Evolutionary conservation across 176 grass and related monocot species (phyloP).

Genomic region (Phragmites australis): DNA sequence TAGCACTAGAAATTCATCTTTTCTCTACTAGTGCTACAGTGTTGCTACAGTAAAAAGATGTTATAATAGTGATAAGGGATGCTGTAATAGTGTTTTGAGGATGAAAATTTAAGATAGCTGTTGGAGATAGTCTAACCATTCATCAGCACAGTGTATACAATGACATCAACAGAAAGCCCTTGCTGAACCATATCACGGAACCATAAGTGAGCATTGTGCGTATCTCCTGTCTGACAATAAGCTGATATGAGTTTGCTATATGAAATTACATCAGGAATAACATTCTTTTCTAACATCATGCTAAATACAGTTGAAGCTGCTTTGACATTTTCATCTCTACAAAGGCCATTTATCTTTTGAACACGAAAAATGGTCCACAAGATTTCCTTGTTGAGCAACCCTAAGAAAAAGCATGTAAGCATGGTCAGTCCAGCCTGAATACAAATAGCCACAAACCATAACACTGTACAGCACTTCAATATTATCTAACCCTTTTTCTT

Average conservation of each 20-base stretch:
- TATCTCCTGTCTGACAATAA: conserved; percentile 16
- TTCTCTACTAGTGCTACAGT: too few relatives aligned
- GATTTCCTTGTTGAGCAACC: conserved; percentile 51
- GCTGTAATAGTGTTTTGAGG: too few relatives aligned
- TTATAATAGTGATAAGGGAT: too few relatives aligned
- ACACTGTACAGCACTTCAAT: conserved; percentile 56
- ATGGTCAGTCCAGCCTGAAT: conserved; percentile 48
- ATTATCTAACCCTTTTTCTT: conserved; percentile 41
- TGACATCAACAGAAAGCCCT: conserved; percentile 33
- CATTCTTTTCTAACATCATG: neutral
- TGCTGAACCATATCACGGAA: conserved; percentile 25
- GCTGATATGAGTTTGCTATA: neutral
- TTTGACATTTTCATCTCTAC: conserved; percentile 36
- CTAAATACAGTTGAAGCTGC: neutral
- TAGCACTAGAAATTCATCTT: too few relatives aligned
- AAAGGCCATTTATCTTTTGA: conserved; percentile 35
- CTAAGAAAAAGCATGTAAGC: conserved; percentile 59
- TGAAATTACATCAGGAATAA: neutral
- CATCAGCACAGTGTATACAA: conserved; percentile 66
- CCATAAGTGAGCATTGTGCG: conserved; percentile 2
- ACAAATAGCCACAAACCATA: conserved; percentile 79
- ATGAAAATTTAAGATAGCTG: too few relatives aligned
- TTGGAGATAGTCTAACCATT: too few relatives aligned
- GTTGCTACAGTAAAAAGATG: too few relatives aligned
- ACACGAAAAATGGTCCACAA: conserved; percentile 49